Evolutionary conservation across 768 basidiomycete species (phyloP).

Genomic region (Amanita pseudoporphyria): DNA sequence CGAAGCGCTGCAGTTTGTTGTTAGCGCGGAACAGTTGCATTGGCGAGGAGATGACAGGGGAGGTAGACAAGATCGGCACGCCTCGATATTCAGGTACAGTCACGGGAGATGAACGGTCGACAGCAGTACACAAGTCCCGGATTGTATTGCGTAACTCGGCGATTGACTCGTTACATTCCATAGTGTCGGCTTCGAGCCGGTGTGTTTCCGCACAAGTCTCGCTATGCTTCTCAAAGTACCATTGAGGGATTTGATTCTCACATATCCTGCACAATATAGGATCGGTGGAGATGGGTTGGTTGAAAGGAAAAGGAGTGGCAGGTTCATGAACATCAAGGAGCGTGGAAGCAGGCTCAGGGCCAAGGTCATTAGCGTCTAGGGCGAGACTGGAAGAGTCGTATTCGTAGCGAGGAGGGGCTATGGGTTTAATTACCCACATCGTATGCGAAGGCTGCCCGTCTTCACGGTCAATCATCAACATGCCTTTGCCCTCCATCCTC

Average conservation of each 20-base stretch:
- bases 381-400: slow-evolving; percentile 53
- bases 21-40: slow-evolving; percentile 67
- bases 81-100: slow-evolving; percentile 77
- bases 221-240: slow-evolving; percentile 99
- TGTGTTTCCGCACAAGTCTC: slow-evolving; percentile 97
- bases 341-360: slow-evolving; percentile 30
- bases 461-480: slow-evolving; percentile 95
- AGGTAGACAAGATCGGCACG: slow-evolving; percentile 70
- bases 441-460: slow-evolving; percentile 86
- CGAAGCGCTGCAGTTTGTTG: slow-evolving; percentile 64
- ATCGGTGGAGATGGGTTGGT: slow-evolving; percentile 68
- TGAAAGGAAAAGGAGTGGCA: slow-evolving; percentile 64
- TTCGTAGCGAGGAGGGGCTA: slow-evolving; percentile 61
- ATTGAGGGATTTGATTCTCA: slow-evolving; percentile 92
- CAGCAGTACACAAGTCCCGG: slow-evolving; percentile 59
- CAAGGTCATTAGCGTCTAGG: slow-evolving; percentile 40
- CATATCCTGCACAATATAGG: slow-evolving; percentile 95
- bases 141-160: slow-evolving; percentile 81
- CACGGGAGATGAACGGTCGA: slow-evolving; percentile 68
- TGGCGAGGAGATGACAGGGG: slow-evolving; percentile 64
- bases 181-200: slow-evolving; percentile 90
- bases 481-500: slow-evolving; percentile 95
- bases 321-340: slow-evolving; percentile 34
- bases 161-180: slow-evolving; percentile 89
- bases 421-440: slow-evolving; percentile 95